Evolutionary conservation across 2,329 filamentous ascomycete genomes (phyloP).

Genomic region (Clarireedia homoeocarpa): DNA sequence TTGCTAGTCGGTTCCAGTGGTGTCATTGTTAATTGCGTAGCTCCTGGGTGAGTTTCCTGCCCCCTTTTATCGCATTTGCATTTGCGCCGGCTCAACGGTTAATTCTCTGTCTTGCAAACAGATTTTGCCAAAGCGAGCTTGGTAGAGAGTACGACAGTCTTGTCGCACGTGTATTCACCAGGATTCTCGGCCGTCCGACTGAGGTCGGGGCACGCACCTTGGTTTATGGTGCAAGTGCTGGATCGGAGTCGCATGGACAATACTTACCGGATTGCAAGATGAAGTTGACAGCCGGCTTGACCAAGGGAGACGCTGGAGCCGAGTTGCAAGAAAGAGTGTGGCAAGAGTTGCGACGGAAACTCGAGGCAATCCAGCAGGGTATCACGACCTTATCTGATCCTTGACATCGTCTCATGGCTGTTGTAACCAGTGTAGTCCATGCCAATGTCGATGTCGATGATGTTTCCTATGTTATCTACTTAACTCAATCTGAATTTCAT

Average conservation of each 20-base stretch:
- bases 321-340: background rate
- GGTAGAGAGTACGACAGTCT: background rate
- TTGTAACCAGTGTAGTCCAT: too few species aligned
- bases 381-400: background rate
- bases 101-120: background rate
- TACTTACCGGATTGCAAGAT: conserved; percentile 34
- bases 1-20: background rate
- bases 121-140: background rate
- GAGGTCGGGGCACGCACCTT: conserved; percentile 41
- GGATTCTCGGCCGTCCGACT: conserved; percentile 31
- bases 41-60: background rate
- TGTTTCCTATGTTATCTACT: too few species aligned
- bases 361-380: background rate
- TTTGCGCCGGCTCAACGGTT: background rate
- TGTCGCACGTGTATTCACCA: background rate
- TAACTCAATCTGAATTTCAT: too few species aligned
- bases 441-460: too few species aligned
- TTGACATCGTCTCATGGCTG: too few species aligned
- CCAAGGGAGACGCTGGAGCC: background rate
- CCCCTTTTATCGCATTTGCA: background rate
- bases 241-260: conserved; percentile 37
- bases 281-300: background rate
- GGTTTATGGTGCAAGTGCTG: conserved; percentile 32
- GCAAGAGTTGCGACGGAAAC: background rate
- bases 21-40: background rate